Evolutionary conservation across 2,329 filamentous ascomycete species (phyloP).

Genomic region (Colletotrichum aenigma): DNA sequence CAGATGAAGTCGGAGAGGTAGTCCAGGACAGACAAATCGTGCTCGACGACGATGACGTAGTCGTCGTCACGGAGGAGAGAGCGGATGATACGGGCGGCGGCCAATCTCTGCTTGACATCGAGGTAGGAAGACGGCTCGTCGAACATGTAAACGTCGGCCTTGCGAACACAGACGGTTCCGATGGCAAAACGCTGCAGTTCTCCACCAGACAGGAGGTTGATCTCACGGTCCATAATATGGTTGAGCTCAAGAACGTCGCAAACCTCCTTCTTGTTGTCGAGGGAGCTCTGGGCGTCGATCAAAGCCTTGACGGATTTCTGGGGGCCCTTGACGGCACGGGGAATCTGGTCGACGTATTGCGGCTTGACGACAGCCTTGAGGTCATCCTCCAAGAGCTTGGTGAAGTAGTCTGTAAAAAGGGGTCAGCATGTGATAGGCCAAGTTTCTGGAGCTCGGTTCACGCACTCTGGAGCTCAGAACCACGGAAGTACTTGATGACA

Average conservation of each 20-base stretch:
- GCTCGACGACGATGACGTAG: slow-evolving; percentile 98
- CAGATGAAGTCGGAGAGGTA: slow-evolving; percentile 99
- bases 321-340: slow-evolving; percentile 83
- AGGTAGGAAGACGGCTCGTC: slow-evolving; percentile 99
- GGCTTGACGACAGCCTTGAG: slow-evolving; percentile 98
- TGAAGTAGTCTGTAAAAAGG: slow-evolving; percentile 79
- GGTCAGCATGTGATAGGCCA: neutral
- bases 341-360: slow-evolving; percentile 98
- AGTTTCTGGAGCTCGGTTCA: slow-evolving; percentile 15
- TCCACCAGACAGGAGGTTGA: slow-evolving; percentile 90
- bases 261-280: slow-evolving; percentile 83
- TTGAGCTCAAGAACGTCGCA: slow-evolving; percentile 83
- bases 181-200: slow-evolving; percentile 98
- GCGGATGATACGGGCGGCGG: slow-evolving; percentile 89
- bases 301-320: slow-evolving; percentile 81
- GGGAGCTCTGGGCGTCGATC: slow-evolving; percentile 75
- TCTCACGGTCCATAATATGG: slow-evolving; percentile 91
- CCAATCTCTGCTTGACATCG: slow-evolving; percentile 98
- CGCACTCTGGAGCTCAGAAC: slow-evolving; percentile 94
- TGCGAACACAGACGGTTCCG: slow-evolving; percentile 91
- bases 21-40: slow-evolving; percentile 97
- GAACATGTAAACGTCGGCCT: slow-evolving; percentile 99
- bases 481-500: slow-evolving; percentile 97
- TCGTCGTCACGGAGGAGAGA: slow-evolving; percentile 86
- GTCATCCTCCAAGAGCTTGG: slow-evolving; percentile 95